These are phyloP conservation scores for Termitomyces sp. DNA, from an alignment of 768 basidiomycete genomes.

Conservation along the genomic window DNA sequence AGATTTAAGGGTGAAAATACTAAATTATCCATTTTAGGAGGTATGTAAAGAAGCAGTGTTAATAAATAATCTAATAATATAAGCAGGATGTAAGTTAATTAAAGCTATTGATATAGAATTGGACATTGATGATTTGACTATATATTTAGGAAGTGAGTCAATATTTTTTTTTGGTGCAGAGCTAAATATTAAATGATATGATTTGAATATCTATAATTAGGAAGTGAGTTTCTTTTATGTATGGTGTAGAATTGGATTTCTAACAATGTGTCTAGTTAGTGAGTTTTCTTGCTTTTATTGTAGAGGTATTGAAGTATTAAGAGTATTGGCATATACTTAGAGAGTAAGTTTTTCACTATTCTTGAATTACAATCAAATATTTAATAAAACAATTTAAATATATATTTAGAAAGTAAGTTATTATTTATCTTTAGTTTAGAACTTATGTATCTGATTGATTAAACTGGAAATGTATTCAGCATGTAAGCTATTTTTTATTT, in stretches of 20 bases:
- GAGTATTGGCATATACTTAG: background rate
- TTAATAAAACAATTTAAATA: too few relatives aligned
- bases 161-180: background rate
- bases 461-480: background rate
- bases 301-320: background rate
- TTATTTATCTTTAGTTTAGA: background rate
- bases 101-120: background rate
- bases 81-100: background rate
- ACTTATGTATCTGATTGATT: background rate
- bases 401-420: background rate
- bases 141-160: background rate
- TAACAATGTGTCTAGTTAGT: background rate
- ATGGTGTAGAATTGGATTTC: too few relatives aligned
- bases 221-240: background rate
- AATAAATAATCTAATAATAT: background rate
- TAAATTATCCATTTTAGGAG: background rate
- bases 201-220: background rate
- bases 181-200: background rate
- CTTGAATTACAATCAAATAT: background rate
- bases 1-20: background rate
- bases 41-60: background rate
- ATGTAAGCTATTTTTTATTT: background rate
- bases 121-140: background rate
- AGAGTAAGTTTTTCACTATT: background rate
- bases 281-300: background rate